Evolutionary conservation across 1,284 basidiomycete species (phyloP).

Genomic region (Trametes hirsuta): DNA sequence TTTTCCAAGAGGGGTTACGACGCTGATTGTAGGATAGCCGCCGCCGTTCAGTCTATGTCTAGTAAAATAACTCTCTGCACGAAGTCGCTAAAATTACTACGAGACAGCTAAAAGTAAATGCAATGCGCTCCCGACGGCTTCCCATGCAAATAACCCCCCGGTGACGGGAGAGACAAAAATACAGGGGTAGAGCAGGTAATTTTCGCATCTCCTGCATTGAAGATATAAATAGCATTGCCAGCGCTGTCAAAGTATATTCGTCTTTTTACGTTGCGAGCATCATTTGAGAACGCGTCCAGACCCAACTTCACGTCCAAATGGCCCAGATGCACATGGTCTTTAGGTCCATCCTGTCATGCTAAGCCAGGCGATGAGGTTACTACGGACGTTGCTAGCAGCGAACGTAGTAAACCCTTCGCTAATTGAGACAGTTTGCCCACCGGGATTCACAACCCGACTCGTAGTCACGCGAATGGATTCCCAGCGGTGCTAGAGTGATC

Average conservation of each 20-base stretch:
- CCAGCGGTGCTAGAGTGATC: neutral
- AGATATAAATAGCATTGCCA: constrained; percentile 5
- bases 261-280: too few species aligned
- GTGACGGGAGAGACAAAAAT: neutral
- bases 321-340: neutral
- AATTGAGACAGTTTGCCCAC: neutral
- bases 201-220: constrained; percentile 3
- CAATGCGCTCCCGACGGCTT: constrained; percentile 14
- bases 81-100: neutral
- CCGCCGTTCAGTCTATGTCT: too few species aligned
- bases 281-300: too few species aligned
- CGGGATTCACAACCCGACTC: neutral
- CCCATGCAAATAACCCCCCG: constrained; percentile 15
- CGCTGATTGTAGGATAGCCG: too few species aligned
- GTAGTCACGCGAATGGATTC: neutral
- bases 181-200: neutral
- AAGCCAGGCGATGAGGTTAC: neutral
- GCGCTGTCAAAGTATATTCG: too few species aligned
- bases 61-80: too few species aligned
- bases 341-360: neutral
- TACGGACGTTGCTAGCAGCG: neutral
- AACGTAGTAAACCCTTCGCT: neutral
- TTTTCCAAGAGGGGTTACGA: too few species aligned
- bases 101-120: neutral
- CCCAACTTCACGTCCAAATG: too few species aligned